A percentile compares a stretch with the other conserved stretches of the same genome.
Conservation (phyloP, 169 alveolate genomes). For the Sarcocystis neurona region DNA sequence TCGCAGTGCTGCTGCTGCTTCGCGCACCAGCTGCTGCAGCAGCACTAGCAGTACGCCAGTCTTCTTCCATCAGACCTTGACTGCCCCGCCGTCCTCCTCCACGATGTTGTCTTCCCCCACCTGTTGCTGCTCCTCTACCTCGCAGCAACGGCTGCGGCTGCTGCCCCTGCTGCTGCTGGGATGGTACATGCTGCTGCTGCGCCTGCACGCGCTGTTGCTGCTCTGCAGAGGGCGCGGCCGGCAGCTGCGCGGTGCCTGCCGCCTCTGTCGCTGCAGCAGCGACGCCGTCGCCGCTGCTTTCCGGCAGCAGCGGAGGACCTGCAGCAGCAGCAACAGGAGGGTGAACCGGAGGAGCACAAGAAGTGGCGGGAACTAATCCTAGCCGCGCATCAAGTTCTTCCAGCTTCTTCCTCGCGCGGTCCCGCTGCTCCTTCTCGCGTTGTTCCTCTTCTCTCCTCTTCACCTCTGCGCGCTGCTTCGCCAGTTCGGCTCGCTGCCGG, state of each 20-base stretch:
- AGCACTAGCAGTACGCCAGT: background rate
- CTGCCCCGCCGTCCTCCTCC: background rate
- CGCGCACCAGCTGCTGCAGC: background rate
- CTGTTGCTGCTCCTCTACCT: background rate
- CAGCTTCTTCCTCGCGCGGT: conserved; percentile 47
- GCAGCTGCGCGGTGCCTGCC: background rate
- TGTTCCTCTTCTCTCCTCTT: conserved; percentile 30
- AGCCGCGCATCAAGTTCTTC: conserved; percentile 57
- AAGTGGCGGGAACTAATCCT: too few relatives aligned
- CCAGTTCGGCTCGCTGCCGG: conserved; percentile 47
- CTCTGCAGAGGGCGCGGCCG: too few relatives aligned
- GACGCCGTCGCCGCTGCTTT: background rate
- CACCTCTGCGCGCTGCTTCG: conserved; percentile 46
- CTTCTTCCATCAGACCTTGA: background rate
- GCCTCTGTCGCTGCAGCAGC: background rate
- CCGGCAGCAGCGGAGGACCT: background rate
- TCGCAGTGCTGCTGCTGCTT: background rate
- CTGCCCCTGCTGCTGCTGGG: background rate
- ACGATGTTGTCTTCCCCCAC: background rate
- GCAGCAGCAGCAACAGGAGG: background rate
- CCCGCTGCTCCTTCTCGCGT: conserved; percentile 38
- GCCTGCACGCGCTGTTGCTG: too few relatives aligned
- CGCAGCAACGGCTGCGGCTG: background rate
- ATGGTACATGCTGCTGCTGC: background rate
- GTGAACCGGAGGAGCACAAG: too few relatives aligned